Evolutionary conservation across 2,329 filamentous ascomycete species (phyloP).

Genomic region (Colletotrichum abscissum): DNA sequence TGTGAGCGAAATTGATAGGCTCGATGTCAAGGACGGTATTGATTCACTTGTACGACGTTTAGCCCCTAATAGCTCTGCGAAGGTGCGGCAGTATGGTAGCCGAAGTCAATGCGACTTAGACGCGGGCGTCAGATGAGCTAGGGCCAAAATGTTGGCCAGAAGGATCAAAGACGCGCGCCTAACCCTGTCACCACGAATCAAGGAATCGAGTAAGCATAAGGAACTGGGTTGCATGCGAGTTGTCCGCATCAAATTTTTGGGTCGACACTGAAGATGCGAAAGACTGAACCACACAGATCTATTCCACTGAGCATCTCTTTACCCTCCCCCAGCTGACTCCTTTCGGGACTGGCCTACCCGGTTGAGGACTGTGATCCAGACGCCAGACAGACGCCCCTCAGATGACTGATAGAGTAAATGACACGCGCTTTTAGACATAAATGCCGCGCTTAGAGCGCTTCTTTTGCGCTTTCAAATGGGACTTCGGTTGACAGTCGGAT

Average conservation of each 20-base stretch:
- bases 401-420: background rate
- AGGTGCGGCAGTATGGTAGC: background rate
- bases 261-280: background rate
- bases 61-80: too few relatives aligned
- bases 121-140: background rate
- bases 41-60: background rate
- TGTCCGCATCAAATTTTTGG: background rate
- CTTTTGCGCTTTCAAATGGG: background rate
- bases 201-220: background rate
- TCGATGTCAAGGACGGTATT: background rate
- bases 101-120: background rate
- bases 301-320: background rate
- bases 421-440: background rate
- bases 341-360: background rate
- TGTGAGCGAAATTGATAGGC: background rate
- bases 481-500: background rate
- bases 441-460: background rate
- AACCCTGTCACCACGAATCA: background rate
- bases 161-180: background rate
- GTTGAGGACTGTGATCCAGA: background rate
- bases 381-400: background rate
- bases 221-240: background rate
- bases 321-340: background rate
- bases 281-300: background rate
- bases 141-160: background rate